Conservation (phyloP, 805 yeast genomes). For the Kodamaea hsintzibuensis region DNA sequence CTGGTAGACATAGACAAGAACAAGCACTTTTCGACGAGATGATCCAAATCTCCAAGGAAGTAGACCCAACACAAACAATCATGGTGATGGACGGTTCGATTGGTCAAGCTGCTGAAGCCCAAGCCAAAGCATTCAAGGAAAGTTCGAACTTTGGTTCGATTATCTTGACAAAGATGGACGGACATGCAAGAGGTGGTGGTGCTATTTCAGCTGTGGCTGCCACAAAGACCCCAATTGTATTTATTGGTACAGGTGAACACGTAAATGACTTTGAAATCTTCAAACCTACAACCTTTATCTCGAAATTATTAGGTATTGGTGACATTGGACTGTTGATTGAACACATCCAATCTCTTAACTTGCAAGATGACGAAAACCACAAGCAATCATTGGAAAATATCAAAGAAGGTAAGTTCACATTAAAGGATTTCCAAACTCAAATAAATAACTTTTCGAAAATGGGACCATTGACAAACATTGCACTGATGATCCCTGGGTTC, state of each 20-base stretch:
- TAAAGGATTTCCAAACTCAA: slow-evolving; percentile 89
- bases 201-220: slow-evolving; percentile 99
- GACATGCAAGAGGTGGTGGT: slow-evolving; percentile 99
- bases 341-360: slow-evolving; percentile 83
- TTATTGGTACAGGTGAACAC: slow-evolving; percentile 98
- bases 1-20: slow-evolving; percentile 97
- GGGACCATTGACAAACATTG: slow-evolving; percentile 95
- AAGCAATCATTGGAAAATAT: slow-evolving; percentile 89
- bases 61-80: slow-evolving; percentile 91
- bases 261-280: slow-evolving; percentile 89
- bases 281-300: slow-evolving; percentile 84
- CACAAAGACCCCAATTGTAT: slow-evolving; percentile 89
- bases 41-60: slow-evolving; percentile 88
- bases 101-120: slow-evolving; percentile 98
- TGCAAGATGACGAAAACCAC: slow-evolving; percentile 66
- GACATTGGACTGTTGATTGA: slow-evolving; percentile 93
- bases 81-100: slow-evolving; percentile 97
- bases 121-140: slow-evolving; percentile 91
- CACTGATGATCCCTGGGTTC: slow-evolving; percentile 93
- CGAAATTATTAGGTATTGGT: slow-evolving; percentile 93
- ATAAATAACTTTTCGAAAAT: slow-evolving; percentile 93
- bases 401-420: slow-evolving; percentile 91
- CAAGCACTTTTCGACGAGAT: slow-evolving; percentile 87
- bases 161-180: slow-evolving; percentile 94
- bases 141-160: slow-evolving; percentile 93